Evolutionary conservation across 306 rosid genomes (phyloP), one percentile per base, ranked within the genome.

Genomic region (Corylus heterophylla): DNA sequence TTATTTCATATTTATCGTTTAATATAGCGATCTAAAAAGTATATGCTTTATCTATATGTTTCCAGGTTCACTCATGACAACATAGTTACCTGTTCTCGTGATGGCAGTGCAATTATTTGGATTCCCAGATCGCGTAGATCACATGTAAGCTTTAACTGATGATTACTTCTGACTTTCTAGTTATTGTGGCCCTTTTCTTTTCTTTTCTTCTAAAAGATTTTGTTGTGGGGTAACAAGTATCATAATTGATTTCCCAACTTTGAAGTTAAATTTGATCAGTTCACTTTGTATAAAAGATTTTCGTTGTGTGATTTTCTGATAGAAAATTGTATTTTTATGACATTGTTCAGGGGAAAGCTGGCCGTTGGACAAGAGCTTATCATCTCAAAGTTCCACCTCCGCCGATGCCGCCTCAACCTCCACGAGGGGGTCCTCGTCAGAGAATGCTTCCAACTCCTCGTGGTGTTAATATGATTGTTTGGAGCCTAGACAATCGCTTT

Each of bases 31-130:
- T 82, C 74, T 66, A 74, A 73, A 52, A 74, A 68, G 62, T 85
- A 29, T 58, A 13, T 66, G 39, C 48, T 44, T 35, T 74, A 61
- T 20, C 59, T 61, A 66, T 84, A 75, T 72, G n/a, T 83, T 73
- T 87, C 83, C 83, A 96, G 99, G 98, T 91, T 93, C 82, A 96
- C 90, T 83, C 91, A 93, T 69, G 99, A 96, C 77, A 96, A 96
- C 81, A 96, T 96, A 83, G 98, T 96, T 75, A 96, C 99, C 54
- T 96, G 99, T 89, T 96, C 99, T 74, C 99, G 98, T 14, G 99
- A 96, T 88, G 99, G 99, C 20, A 96, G 98, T 85, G 99, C 99
- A 58, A 96, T 96, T 87, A 96, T 96, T 84, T 96, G 99, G 99
- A 88, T 91, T 67, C 96, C 99, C 54, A 91, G 89, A 82, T 91